phyloP scores from a whole-genome alignment of 331 rosid genomes.

The Quercus phellos region DNA sequence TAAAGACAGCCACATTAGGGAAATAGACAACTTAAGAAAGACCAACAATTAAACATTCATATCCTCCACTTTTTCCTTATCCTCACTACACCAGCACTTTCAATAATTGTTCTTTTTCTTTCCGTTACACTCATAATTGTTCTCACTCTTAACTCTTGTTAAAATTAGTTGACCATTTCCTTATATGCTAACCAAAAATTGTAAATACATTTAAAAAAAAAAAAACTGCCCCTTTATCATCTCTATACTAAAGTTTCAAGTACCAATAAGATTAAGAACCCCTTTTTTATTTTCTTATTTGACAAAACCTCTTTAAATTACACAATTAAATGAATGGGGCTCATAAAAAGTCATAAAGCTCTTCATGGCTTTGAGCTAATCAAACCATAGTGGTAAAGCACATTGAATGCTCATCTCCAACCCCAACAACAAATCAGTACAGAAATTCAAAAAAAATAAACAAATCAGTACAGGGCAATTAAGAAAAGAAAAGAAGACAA shows the following conservation, averaged over 20 bases:
- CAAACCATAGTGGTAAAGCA: background rate
- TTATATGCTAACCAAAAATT: background rate
- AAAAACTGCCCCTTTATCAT: too few relatives aligned
- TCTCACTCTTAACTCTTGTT: background rate
- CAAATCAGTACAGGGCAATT: background rate
- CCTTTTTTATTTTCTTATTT: too few relatives aligned
- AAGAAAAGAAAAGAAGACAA: background rate
- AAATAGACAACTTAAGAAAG: background rate
- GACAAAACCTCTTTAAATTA: too few relatives aligned
- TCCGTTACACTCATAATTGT: too few relatives aligned
- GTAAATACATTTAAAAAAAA: background rate
- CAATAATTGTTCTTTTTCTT: background rate
- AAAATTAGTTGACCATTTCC: background rate
- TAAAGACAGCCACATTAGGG: background rate
- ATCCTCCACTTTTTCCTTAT: conserved; percentile 19
- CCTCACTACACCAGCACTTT: too few relatives aligned
- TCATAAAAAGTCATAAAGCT: too few relatives aligned
- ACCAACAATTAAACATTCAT: conserved; percentile 2
- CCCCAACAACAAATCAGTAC: background rate
- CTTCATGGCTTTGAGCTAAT: too few relatives aligned
- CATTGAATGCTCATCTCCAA: background rate
- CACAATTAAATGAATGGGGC: too few relatives aligned
- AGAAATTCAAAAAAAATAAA: background rate
- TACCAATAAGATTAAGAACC: too few relatives aligned
- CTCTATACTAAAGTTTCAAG: too few relatives aligned